phyloP scores from a whole-genome alignment of 1,284 basidiomycete genomes.

The Caloboletus inedulis region DNA sequence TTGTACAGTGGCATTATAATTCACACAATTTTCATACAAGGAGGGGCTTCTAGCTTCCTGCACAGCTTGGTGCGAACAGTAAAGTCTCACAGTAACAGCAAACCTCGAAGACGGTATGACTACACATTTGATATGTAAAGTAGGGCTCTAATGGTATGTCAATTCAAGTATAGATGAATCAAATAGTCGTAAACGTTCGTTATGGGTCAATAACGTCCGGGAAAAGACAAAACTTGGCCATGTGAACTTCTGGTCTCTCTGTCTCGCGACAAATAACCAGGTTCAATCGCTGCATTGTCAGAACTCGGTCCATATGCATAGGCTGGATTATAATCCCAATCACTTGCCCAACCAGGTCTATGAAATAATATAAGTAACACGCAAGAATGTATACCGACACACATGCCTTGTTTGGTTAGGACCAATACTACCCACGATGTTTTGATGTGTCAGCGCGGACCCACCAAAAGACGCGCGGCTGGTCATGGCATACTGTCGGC shows the following conservation, averaged over 20 bases:
- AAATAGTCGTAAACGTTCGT: conserved; percentile 2
- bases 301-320: conserved; percentile 9
- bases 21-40: not conserved
- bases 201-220: conserved; percentile 10
- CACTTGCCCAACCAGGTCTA: conserved; percentile 22
- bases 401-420: conserved; percentile 15
- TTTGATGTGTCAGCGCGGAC: conserved; percentile 5
- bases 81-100: not conserved
- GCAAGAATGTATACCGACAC: not conserved
- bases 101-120: conserved; percentile 4
- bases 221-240: conserved; percentile 8
- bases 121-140: conserved; percentile 15
- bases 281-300: conserved; percentile 1
- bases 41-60: not conserved
- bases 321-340: conserved; percentile 19
- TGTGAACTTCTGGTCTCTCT: conserved; percentile 3
- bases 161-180: conserved; percentile 5
- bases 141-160: conserved; percentile 17
- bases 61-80: too few relatives aligned
- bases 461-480: not conserved
- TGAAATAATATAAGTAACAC: conserved; percentile 6
- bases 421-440: not conserved
- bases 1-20: not conserved
- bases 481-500: not conserved
- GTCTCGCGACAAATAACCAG: conserved; percentile 5